Evolutionary conservation across 208 protist species (phyloP).

Genomic region (Leishmania tarentolae): DNA sequence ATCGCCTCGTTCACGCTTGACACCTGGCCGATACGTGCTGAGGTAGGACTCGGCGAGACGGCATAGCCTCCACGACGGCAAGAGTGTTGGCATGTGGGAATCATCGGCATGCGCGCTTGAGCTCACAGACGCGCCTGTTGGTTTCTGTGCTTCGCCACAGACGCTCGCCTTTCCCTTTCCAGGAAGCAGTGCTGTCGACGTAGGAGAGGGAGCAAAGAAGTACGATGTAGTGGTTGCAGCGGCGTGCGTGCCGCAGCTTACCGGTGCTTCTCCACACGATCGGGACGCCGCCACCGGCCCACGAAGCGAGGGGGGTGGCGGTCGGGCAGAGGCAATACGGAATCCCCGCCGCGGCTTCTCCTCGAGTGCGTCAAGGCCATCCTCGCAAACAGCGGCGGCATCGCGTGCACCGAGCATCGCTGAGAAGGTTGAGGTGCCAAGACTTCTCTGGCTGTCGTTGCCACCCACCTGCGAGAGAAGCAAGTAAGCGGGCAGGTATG

Average conservation of each 20-base stretch:
- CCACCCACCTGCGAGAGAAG: conserved; percentile 2
- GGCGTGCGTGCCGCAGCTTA: neutral
- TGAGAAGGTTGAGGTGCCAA: neutral
- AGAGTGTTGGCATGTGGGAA: neutral
- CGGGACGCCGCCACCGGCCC: neutral
- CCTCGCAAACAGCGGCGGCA: neutral
- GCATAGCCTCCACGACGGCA: conserved; percentile 8
- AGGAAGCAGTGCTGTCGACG: neutral
- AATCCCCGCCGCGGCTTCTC: conserved; percentile 8
- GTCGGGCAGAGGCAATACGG: conserved; percentile 4
- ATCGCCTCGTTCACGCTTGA: conserved; percentile 1
- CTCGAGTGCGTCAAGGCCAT: conserved; percentile 16
- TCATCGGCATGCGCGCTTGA: neutral
- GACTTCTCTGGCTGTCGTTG: neutral
- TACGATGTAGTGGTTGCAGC: neutral
- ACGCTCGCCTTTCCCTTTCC: neutral
- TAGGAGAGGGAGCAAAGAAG: neutral
- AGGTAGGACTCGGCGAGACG: conserved; percentile 8
- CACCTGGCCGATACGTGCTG: neutral
- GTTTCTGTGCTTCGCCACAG: no score
- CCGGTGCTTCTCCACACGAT: neutral
- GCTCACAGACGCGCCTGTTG: neutral
- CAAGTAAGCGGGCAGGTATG: conserved; percentile 7
- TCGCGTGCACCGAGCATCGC: neutral
- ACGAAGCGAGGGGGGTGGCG: neutral